Conservation (phyloP, 2,329 filamentous ascomycete genomes). For the Akanthomyces dipterigenus region DNA sequence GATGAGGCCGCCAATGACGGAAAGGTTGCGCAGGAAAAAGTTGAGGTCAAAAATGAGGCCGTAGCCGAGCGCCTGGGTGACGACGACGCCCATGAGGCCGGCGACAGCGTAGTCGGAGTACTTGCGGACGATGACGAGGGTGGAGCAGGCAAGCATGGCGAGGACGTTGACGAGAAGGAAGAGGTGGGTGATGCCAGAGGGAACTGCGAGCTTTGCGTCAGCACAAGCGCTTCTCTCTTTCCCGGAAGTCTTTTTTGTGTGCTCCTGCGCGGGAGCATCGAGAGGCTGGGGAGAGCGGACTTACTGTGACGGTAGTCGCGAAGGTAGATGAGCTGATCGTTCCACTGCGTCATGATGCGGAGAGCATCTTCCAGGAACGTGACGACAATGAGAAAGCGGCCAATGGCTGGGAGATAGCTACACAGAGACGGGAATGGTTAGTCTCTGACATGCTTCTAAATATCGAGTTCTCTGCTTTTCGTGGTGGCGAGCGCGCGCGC, state of each 20-base stretch:
- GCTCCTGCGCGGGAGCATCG: neutral
- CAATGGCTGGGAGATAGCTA: constrained; percentile 90
- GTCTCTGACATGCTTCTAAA: neutral
- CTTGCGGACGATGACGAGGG: constrained; percentile 83
- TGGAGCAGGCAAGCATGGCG: constrained; percentile 76
- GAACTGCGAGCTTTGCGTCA: constrained; percentile 53
- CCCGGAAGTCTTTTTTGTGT: too few relatives aligned
- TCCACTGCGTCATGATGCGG: constrained; percentile 96
- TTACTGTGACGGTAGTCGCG: constrained; percentile 89
- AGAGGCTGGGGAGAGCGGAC: constrained; percentile 23
- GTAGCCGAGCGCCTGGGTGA: constrained; percentile 92
- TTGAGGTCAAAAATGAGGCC: constrained; percentile 98
- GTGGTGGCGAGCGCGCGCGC: neutral
- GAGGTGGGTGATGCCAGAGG: constrained; percentile 77
- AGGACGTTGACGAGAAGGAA: constrained; percentile 90
- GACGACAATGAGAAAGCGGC: constrained; percentile 94
- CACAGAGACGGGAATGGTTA: constrained; percentile 15
- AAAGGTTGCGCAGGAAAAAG: constrained; percentile 98
- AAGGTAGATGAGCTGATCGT: constrained; percentile 86
- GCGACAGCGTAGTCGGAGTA: constrained; percentile 88
- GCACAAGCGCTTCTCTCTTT: neutral
- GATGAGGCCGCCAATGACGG: constrained; percentile 90
- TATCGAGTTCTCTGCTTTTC: too few relatives aligned
- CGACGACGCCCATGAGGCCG: constrained; percentile 83
- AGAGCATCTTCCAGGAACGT: constrained; percentile 97